Conservation (phyloP, 495 filamentous ascomycete species). For the Penicillium crystallinum region DNA sequence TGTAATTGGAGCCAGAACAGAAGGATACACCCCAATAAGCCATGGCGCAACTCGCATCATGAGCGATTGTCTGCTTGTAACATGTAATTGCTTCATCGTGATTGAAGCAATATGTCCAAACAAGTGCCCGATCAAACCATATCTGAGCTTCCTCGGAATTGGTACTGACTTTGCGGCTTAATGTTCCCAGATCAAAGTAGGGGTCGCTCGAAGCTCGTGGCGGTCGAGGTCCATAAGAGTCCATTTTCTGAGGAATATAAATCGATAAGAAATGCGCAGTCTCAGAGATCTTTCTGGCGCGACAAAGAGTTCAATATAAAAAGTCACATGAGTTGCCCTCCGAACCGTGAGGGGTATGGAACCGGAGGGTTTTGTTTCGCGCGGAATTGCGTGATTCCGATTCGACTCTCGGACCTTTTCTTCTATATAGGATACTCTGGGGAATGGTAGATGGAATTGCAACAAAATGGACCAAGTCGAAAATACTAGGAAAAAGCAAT, state of each 20-base stretch:
- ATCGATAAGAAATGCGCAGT: neutral
- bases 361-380: conserved; percentile 15
- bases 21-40: conserved; percentile 62
- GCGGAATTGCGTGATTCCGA: conserved; percentile 2
- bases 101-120: conserved; percentile 61
- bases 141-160: conserved; percentile 37
- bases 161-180: conserved; percentile 41
- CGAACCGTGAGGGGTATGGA: conserved; percentile 4
- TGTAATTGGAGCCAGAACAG: conserved; percentile 61
- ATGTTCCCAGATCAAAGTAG: conserved; percentile 54
- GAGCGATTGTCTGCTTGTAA: conserved; percentile 49
- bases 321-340: conserved; percentile 1
- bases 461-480: no score
- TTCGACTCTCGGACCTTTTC: conserved; percentile 12
- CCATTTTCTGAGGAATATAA: conserved; percentile 1
- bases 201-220: conserved; percentile 12
- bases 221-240: neutral
- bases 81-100: conserved; percentile 54
- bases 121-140: conserved; percentile 57
- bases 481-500: no score
- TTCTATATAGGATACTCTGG: no score
- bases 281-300: neutral
- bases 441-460: no score
- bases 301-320: neutral
- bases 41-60: conserved; percentile 49